phyloP scores from a whole-genome alignment of 2,329 filamentous ascomycete genomes.

The Fusarium clavum region DNA sequence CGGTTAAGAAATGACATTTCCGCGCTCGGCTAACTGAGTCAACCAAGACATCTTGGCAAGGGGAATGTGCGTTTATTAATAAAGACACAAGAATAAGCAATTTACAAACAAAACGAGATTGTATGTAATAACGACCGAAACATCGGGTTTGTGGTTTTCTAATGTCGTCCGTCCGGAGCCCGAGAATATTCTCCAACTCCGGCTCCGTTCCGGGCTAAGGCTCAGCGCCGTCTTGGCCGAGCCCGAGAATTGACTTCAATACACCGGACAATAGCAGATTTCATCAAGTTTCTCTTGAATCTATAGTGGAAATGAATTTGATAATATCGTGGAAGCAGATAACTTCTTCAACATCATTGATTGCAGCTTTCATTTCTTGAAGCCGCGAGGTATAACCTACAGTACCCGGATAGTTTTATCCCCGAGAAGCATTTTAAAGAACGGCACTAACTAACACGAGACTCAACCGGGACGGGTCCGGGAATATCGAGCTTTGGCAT shows the following conservation, averaged over 20 bases:
- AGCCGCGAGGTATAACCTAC: too few species aligned
- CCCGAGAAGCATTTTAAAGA: not conserved
- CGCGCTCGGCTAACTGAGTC: not conserved
- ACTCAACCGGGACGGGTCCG: not conserved
- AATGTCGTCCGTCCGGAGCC: not conserved
- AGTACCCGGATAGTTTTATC: not conserved
- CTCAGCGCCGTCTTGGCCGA: not conserved
- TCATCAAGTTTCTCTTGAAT: too few species aligned
- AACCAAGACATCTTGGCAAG: not conserved
- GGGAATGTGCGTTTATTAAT: not conserved
- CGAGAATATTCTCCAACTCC: not conserved
- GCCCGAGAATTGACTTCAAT: not conserved
- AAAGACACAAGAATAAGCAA: not conserved
- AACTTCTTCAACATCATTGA: too few species aligned
- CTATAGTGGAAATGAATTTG: too few species aligned
- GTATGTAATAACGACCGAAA: not conserved
- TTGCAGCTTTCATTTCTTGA: too few species aligned
- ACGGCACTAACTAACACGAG: not conserved
- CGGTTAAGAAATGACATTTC: not conserved
- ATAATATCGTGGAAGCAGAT: too few species aligned
- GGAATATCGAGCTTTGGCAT: not conserved
- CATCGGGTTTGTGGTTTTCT: not conserved
- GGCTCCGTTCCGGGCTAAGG: not conserved
- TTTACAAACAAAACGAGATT: not conserved
- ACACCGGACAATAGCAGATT: too few species aligned